Evolutionary conservation across 2,329 filamentous ascomycete genomes (phyloP).

Genomic region (Fusarium oxysporum): DNA sequence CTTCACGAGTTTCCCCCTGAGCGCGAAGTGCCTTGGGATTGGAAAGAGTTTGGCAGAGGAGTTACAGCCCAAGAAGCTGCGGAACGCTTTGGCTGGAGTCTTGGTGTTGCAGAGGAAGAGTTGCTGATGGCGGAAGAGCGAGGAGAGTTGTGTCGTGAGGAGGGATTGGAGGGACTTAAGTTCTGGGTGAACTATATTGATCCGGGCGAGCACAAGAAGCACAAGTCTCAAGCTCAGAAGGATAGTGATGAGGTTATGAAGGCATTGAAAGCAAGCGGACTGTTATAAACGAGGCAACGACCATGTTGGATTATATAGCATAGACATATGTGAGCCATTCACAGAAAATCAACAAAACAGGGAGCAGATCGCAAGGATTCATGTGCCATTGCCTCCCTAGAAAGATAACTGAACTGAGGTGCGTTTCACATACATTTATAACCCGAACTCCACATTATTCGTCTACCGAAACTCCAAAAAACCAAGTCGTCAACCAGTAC

Average conservation of each 20-base stretch:
- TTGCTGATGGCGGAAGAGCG: slow-evolving; percentile 96
- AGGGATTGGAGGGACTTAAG: slow-evolving; percentile 87
- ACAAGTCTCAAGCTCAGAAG: slow-evolving; percentile 45
- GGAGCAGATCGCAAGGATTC: neutral
- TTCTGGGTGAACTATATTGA: slow-evolving; percentile 89
- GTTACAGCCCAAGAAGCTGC: slow-evolving; percentile 91
- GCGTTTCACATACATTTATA: neutral
- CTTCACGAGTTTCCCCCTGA: slow-evolving; percentile 75
- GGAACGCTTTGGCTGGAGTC: slow-evolving; percentile 94
- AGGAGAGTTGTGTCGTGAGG: slow-evolving; percentile 88
- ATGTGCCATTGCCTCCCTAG: slow-evolving; percentile 1
- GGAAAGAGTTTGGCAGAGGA: slow-evolving; percentile 81
- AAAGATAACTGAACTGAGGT: slow-evolving; percentile 8
- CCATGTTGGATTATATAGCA: slow-evolving; percentile 9
- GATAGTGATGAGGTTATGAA: slow-evolving; percentile 57
- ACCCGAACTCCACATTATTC: slow-evolving; percentile 23
- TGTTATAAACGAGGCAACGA: slow-evolving; percentile 27
- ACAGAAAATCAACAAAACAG: neutral
- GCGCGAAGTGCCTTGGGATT: slow-evolving; percentile 78
- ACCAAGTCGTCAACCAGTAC: neutral
- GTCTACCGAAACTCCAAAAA: slow-evolving; percentile 29
- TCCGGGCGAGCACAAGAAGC: slow-evolving; percentile 53
- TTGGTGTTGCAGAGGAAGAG: slow-evolving; percentile 95
- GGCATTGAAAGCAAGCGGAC: slow-evolving; percentile 57
- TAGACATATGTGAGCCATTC: slow-evolving; percentile 14